Base-by-base conservation (phyloP, 2,329 filamentous ascomycete genomes). In the Colletotrichum scovillei region DNA sequence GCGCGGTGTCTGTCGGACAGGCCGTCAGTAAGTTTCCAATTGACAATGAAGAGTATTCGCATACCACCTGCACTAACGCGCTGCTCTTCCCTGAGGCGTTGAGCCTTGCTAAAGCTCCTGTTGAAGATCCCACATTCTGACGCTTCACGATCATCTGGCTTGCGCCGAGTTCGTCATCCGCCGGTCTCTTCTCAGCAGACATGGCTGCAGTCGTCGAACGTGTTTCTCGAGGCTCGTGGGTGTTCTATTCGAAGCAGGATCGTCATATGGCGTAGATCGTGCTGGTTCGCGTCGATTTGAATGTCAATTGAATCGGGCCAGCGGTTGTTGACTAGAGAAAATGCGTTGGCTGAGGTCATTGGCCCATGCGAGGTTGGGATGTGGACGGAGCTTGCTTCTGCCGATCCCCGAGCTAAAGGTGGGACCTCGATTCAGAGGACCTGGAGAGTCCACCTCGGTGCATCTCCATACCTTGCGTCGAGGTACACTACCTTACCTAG, bases 161-260 rank as follows among this genome's bases (percentile, higher is more conserved):
- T 28, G 91, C 91, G 78, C 92, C 91, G 77, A 96, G 96, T 74
- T 94, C 93, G 77, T 93, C 93, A 74, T 94, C 92, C n/a, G 95
- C 95, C 73, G 95, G 93, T 80, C 97, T 91, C 86, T 99, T 98
- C 84, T 97, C 95, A 75, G 93, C 90, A 42, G 95, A 95, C 95
- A 98, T 98, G 73, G n/a, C 80, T 78, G 5, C 12, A 5, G 35
- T n/a, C 16, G 35, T 56, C 11, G 32, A 46, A 19, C 42, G 57
- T 19, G 3, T 28, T 32, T 38, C 16, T 57, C 11, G 3, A 3
- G 38, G 42, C 42, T 46, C 22, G 26, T 16, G 14, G 19, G 19
- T 14, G 55, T 22, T 14, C n/a, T 22, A 30, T 4, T 22, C 52
- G 42, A 49, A 7, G 42, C 14, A 26, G 12, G 9, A 22, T 26